Evolutionary conservation across 108 stramenopile species (phyloP), one percentile per base, ranked within the genome.

Genomic region (Skeletonema menzelii): DNA sequence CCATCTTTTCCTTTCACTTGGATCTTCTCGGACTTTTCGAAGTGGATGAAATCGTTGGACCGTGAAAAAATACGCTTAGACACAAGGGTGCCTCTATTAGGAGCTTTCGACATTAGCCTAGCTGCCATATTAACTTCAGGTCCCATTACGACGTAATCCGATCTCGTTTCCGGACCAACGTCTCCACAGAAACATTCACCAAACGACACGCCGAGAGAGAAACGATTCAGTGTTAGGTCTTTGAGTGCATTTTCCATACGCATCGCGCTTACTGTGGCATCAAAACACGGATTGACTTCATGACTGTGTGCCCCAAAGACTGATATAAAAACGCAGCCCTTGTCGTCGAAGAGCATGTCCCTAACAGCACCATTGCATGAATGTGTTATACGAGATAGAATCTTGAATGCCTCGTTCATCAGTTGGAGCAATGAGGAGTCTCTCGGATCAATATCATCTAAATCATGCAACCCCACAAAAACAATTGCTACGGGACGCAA

Each of bases 91-190:
- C 75, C 75, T 40, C 79, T 74, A 38, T 76, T 73, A 27, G 74
- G 69, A 57, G 84, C 84, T 76, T 84, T 81, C 13, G 76, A 76
- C 84, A 84, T 84, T 0, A 84, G 74, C 60, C 84, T 66, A 20
- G 84, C 84, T 0, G 84, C 84, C 63, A 80, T 42, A 62, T 84
- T 84, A 10, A 84, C 84, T 62, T 84, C 84, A 27, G 79, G 80
- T 56, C 84, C 84, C 84, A 84, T 84, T 32, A 84, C 84, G 15
- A 84, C 79, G 46, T 75, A 84, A 61, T 84, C 84, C 20, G 75
- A 71, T 8, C 84, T 70, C 17, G 77, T 56, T 5, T 69, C 22
- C 34, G 84, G 84, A 26, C 84, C 84, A 42, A 76, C 79, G 26
- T 80, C 74, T 20, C 84, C 84, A 35, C 84, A 84, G 70, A 81